Conservation (phyloP, 2,329 filamentous ascomycete genomes). For the Phyllosticta paracitricarpa region DNA sequence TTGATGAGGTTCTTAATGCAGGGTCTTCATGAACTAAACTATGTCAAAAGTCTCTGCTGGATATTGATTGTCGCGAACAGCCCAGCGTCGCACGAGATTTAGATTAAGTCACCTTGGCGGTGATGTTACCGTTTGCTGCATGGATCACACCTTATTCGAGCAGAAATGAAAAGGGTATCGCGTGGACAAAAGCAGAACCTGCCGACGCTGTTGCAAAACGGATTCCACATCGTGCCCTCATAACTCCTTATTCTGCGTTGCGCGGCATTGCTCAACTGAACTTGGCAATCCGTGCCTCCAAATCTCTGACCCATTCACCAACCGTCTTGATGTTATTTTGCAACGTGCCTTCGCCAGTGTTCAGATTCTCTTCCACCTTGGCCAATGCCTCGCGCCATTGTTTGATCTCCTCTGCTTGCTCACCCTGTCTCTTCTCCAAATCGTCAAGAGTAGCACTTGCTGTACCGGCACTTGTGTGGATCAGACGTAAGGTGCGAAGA, state of each 20-base stretch:
- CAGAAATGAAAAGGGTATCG: background rate
- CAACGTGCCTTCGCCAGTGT: conserved; percentile 59
- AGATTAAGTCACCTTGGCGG: too few species aligned
- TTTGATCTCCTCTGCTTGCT: conserved; percentile 74
- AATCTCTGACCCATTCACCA: conserved; percentile 76
- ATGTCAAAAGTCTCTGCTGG: background rate
- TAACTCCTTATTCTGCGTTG: background rate
- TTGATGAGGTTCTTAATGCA: conserved; percentile 47
- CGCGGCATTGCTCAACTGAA: conserved; percentile 9
- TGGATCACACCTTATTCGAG: background rate
- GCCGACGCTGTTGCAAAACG: background rate
- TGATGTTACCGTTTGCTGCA: too few species aligned
- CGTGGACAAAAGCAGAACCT: background rate
- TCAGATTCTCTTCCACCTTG: conserved; percentile 67
- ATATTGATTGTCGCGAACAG: background rate
- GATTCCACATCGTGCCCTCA: background rate
- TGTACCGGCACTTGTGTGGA: conserved; percentile 78
- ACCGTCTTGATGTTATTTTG: conserved; percentile 75
- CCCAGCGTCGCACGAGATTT: too few species aligned
- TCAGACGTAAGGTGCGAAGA: conserved; percentile 67
- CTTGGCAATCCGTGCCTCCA: conserved; percentile 64
- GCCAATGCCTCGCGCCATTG: conserved; percentile 76
- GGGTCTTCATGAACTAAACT: background rate
- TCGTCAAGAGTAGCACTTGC: conserved; percentile 68
- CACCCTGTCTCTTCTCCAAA: conserved; percentile 68